A percentile compares a stretch with the other conserved stretches of the same genome.
phyloP scores from a whole-genome alignment of 2,329 filamentous ascomycete genomes.

The Cytospora paraplurivora region DNA sequence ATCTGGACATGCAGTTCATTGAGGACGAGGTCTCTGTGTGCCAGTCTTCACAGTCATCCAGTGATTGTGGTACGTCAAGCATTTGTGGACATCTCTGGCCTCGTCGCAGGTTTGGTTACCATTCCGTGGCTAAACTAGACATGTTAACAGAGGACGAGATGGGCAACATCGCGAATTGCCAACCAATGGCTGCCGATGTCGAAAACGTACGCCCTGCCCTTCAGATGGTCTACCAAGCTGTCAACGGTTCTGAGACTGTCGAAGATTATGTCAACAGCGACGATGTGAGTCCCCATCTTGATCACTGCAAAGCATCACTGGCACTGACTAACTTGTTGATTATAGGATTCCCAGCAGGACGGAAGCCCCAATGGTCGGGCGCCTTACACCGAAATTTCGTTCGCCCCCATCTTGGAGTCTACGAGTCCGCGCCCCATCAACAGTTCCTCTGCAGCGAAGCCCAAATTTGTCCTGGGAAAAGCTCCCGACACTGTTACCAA shows the following conservation, averaged over 20 bases:
- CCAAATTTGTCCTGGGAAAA: not conserved
- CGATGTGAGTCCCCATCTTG: not conserved
- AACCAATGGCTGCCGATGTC: not conserved
- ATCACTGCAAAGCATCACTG: not conserved
- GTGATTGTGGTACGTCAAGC: not conserved
- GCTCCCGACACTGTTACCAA: not conserved
- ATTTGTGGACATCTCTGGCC: not conserved
- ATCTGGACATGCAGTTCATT: not conserved
- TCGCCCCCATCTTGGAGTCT: not conserved
- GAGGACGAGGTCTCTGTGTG: not conserved
- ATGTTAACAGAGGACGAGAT: not conserved
- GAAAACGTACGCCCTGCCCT: not conserved
- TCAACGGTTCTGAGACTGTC: not conserved
- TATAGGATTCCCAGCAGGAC: not conserved
- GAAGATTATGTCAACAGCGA: not conserved
- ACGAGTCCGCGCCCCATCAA: not conserved
- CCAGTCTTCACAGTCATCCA: not conserved
- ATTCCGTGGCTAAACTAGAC: not conserved
- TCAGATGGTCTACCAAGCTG: not conserved
- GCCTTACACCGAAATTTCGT: not conserved
- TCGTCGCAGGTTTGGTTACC: not conserved
- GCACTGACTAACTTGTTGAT: not conserved
- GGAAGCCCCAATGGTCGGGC: not conserved
- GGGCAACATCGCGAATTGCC: not conserved
- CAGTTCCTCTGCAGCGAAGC: not conserved